Evolutionary conservation across 148 eudicot genomes (phyloP).

Genomic region (Nepenthes mirabilis): DNA sequence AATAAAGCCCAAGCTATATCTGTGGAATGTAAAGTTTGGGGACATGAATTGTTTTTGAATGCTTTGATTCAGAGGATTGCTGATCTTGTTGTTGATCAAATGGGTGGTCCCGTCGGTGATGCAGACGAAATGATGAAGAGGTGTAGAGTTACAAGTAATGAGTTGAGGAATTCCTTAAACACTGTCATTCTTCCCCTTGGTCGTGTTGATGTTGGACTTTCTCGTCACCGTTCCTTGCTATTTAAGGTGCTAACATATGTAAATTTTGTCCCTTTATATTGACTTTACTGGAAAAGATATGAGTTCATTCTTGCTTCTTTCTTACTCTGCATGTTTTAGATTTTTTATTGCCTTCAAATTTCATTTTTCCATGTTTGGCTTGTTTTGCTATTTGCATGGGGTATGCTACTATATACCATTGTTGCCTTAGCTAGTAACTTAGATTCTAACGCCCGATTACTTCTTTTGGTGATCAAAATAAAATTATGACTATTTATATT

Average conservation of each 20-base stretch:
- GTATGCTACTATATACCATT: too few species aligned
- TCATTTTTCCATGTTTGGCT: not conserved
- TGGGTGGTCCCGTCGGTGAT: slow-evolving; percentile 91
- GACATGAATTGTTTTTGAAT: slow-evolving; percentile 24
- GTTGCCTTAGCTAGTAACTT: too few species aligned
- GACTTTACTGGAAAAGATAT: not conserved
- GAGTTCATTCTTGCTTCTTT: not conserved
- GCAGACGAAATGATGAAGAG: slow-evolving; percentile 64
- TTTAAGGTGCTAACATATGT: slow-evolving; percentile 47
- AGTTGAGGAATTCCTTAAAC: slow-evolving; percentile 43
- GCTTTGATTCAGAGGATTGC: slow-evolving; percentile 65
- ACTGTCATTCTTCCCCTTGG: slow-evolving; percentile 82
- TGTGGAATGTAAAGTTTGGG: slow-evolving; percentile 35
- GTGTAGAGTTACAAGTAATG: slow-evolving; percentile 63
- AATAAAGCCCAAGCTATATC: slow-evolving; percentile 50
- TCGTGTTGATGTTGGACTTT: slow-evolving; percentile 80
- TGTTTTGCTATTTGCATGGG: too few species aligned
- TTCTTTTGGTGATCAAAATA: too few species aligned
- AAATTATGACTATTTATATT: too few species aligned
- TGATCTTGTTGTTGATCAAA: slow-evolving; percentile 59
- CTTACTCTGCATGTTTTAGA: not conserved
- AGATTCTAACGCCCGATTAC: too few species aligned
- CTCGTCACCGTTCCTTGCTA: slow-evolving; percentile 91
- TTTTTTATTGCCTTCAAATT: slow-evolving; percentile 1
- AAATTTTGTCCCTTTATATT: not conserved